These are phyloP conservation scores for Boletus pseudopeckii DNA, from an alignment of 768 basidiomycete genomes.

Conservation along the genomic window DNA sequence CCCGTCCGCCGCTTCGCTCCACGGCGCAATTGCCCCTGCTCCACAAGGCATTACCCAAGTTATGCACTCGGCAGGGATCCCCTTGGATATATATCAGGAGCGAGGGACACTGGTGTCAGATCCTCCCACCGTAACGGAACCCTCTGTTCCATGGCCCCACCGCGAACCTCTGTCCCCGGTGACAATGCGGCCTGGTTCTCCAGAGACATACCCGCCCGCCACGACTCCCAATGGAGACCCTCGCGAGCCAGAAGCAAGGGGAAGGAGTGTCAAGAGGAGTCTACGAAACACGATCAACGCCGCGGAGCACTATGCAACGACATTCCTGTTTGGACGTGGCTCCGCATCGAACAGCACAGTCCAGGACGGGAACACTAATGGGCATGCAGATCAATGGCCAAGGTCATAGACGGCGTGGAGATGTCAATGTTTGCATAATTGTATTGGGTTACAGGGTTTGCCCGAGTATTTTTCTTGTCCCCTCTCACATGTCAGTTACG, in stretches of 20 bases:
- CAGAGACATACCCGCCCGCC: constrained; percentile 39
- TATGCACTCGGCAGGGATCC: constrained; percentile 33
- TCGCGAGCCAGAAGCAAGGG: constrained; percentile 43
- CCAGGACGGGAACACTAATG: constrained; percentile 24
- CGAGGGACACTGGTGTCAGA: constrained; percentile 10
- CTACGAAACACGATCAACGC: constrained; percentile 64
- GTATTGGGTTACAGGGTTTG: constrained; percentile 7
- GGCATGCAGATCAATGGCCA: constrained; percentile 24
- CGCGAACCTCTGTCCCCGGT: constrained; percentile 37
- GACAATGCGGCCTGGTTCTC: constrained; percentile 32
- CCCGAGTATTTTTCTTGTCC: constrained; percentile 5
- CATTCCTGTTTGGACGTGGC: constrained; percentile 61
- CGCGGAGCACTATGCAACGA: constrained; percentile 64
- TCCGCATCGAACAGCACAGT: constrained; percentile 24
- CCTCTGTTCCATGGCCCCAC: constrained; percentile 43
- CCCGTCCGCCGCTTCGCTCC: constrained; percentile 20
- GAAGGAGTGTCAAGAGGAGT: constrained; percentile 61
- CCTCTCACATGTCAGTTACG: background rate
- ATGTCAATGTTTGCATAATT: constrained; percentile 4
- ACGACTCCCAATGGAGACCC: constrained; percentile 29
- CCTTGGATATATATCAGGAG: constrained; percentile 22
- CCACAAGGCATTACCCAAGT: constrained; percentile 34
- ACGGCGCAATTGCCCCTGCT: constrained; percentile 16
- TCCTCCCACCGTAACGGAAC: constrained; percentile 10
- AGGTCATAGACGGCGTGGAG: constrained; percentile 18